Evolutionary conservation across 1,139 yeast genomes (phyloP), one percentile per base, ranked within the genome.

Genomic region (Meyerozyma guilliermondii): DNA sequence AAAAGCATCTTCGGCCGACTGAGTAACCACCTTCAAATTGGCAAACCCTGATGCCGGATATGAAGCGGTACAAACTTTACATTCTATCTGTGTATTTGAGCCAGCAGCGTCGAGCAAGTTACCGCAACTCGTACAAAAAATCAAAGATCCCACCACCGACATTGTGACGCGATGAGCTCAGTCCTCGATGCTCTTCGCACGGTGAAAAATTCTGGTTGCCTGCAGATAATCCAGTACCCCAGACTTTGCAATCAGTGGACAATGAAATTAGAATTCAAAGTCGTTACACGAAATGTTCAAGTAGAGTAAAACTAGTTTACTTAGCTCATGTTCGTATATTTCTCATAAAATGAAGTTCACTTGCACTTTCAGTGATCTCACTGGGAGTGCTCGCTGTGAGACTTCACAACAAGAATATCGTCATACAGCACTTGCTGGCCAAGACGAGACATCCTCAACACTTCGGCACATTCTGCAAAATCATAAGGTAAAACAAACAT

Each of bases 101-200:
- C 81, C 70, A 24, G 76, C 78, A 22, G 87, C 75, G 55, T 88
- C 96, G 48, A 92, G 74, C 46, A 92, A 74, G 59, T 86, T 87
- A 56, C 98, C 98, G 63, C 98, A 92, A 55, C 82, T 87, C n/a
- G 82, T 76, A 62, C 98, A 92, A 65, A 92, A 92, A 51, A 92
- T 91, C 57, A 92, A 79, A 42, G 96, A 86, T 22, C 98, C 98
- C 39, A 92, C 96, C 27, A 83, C 96, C 45, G 96, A 87, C 98
- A 92, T 89, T 35, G 22, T 20, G n/a, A 20, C 20, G 36, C 36
- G 36, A 33, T 33, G 36, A 27, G 39, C 24, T 29, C 33, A 5
- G 18, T 13, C 16, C 18, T 29, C 18, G 16, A 29, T 29, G 22
- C 22, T 20, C 22, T 20, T n/a, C 11, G 28, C 27, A 7, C 13